These are phyloP conservation scores for Podila horticola DNA, from an alignment of 192 early-diverging fungal species.

Conservation along the genomic window DNA sequence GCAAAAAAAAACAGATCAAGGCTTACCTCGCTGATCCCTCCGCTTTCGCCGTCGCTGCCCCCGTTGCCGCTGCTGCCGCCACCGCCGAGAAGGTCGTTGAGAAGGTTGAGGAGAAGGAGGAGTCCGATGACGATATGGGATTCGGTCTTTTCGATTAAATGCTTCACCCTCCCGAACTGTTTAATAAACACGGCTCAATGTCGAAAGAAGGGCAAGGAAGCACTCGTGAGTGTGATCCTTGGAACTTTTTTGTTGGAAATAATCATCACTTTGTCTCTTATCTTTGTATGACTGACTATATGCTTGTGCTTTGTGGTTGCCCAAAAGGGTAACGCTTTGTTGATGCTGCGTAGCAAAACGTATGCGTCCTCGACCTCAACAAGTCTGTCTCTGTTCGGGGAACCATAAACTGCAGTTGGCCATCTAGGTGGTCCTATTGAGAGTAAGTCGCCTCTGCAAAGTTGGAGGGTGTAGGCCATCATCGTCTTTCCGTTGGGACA, in stretches of 20 bases:
- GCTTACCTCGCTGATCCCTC: constrained; percentile 93
- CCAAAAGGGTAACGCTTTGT: background rate
- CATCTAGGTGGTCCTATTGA: too few species aligned
- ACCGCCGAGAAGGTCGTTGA: constrained; percentile 64
- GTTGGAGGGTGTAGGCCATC: too few species aligned
- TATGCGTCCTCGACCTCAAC: too few species aligned
- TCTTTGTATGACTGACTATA: too few species aligned
- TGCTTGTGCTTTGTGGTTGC: background rate
- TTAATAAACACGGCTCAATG: constrained; percentile 22
- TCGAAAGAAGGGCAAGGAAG: constrained; percentile 24
- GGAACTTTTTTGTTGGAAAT: constrained; percentile 44
- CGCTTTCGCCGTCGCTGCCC: constrained; percentile 86
- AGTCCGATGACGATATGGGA: constrained; percentile 92
- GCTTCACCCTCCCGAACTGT: constrained; percentile 9
- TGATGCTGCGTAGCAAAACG: too few species aligned
- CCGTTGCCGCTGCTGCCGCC: constrained; percentile 69
- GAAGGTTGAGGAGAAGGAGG: constrained; percentile 80
- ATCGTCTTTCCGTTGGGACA: too few species aligned
- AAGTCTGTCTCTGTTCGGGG: too few species aligned
- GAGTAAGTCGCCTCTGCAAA: too few species aligned
- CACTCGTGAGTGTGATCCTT: constrained; percentile 38
- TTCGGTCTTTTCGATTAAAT: constrained; percentile 91
- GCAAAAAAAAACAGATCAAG: constrained; percentile 76
- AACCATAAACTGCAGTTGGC: too few species aligned
- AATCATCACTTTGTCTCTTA: background rate